Evolutionary conservation across 2,329 filamentous ascomycete species (phyloP), one percentile per base, ranked within the genome.

Genomic region (Paradendryphiella salina): DNA sequence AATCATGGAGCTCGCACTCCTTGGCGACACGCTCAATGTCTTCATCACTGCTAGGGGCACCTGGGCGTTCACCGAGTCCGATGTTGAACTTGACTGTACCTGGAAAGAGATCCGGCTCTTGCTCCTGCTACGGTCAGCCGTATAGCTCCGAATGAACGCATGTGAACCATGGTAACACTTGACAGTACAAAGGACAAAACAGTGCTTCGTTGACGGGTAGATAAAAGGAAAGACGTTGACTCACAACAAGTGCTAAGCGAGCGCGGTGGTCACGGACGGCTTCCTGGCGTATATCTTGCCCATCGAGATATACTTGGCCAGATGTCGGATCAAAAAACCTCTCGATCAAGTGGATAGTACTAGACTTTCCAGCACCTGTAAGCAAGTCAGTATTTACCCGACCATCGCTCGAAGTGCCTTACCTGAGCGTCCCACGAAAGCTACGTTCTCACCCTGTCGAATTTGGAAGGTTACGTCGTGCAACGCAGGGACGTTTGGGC

Each of bases 71-170:
- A n/a, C 76, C 76, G 8, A 79, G 65, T 11, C 68, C 63, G 21
- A 78, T 71, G 47, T 79, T 79, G 63, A 76, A 75, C 13, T 65
- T 61, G 31, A 79, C 71, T 0, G 72, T 73, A 8, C 76, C 77
- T 1, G 74, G 71, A 53, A 79, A 77, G 0, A 80, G 65, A 44
- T 76, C 73, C 2, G 76, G 69, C 35, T 79, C 77, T 63, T 79
- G 77, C 41, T 66, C 63, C 56, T 59, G 28, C 10, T 17, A 10
- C 8, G 10, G 38, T 56, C 26, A 56, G 53, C 14, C 17, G 13
- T 40, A 6, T 13, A 20, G 9, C 38, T 33, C n/a, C 15, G 4
- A 42, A 15, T 10, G 23, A 10, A 26, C 3, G 7, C 21, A 23
- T 23, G 21, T 23, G 4, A 8, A 23, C 3, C 21, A 23, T 23